Conservation (phyloP, 768 basidiomycete species). For the Rhodotorula taiwanensis region DNA sequence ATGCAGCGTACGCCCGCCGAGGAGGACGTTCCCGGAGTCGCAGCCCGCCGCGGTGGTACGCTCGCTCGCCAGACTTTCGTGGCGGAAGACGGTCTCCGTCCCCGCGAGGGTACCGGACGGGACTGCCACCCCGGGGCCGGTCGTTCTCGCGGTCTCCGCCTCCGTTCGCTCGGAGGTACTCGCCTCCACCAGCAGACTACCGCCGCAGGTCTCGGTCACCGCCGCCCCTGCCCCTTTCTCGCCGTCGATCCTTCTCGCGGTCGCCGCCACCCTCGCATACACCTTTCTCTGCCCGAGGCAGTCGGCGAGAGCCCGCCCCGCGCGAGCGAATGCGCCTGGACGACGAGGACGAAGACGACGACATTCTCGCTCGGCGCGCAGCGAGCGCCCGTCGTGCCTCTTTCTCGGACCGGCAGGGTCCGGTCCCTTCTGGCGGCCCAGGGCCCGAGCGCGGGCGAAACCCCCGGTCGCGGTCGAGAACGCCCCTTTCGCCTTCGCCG, state of each 20-base stretch:
- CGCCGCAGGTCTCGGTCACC: not conserved
- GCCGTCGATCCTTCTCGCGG: slow-evolving; percentile 5
- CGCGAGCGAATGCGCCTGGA: not conserved
- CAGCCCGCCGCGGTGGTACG: slow-evolving; percentile 7
- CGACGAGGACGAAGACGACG: slow-evolving; percentile 25
- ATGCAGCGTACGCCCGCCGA: not conserved
- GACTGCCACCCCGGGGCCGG: not conserved
- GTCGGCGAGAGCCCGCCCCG: not conserved
- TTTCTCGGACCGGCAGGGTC: not conserved
- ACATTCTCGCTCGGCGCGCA: slow-evolving; percentile 8
- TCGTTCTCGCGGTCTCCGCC: slow-evolving; percentile 4
- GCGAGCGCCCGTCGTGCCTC: not conserved
- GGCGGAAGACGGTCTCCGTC: slow-evolving; percentile 7
- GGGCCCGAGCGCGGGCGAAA: no score
- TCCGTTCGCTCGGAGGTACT: not conserved
- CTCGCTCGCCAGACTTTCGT: slow-evolving; percentile 16
- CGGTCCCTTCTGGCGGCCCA: no score
- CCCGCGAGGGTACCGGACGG: not conserved
- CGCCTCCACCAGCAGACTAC: not conserved
- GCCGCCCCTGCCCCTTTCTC: not conserved
- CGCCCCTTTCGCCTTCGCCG: slow-evolving; percentile 3
- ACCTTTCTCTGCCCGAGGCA: slow-evolving; percentile 5
- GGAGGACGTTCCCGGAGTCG: slow-evolving; percentile 10
- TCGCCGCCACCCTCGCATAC: slow-evolving; percentile 11
- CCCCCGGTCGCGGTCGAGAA: not conserved